A percentile compares a stretch with the other conserved stretches of the same genome.
Conservation (phyloP, 495 filamentous ascomycete species). For the Talaromyces stipitatus region DNA sequence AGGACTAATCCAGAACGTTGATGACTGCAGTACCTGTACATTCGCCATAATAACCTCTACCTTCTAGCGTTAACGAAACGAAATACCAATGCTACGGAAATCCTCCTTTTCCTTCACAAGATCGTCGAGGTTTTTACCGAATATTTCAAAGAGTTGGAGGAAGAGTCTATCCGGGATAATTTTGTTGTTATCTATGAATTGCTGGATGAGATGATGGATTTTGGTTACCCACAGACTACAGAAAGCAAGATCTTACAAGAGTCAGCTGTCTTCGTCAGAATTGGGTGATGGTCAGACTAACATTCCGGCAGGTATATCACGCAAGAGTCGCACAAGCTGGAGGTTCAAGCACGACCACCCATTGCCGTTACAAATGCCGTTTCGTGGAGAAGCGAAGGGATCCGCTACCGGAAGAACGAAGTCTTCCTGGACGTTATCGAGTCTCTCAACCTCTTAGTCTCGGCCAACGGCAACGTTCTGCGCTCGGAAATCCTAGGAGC, state of each 20-base stretch:
- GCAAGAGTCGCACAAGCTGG: constrained; percentile 97
- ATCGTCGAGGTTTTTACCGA: constrained; percentile 98
- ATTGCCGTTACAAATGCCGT: constrained; percentile 99
- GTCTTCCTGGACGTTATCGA: constrained; percentile 98
- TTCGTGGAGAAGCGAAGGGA: constrained; percentile 95
- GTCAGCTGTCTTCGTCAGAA: constrained; percentile 29
- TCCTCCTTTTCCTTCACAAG: constrained; percentile 95
- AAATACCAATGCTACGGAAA: constrained; percentile 98
- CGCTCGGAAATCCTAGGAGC: constrained; percentile 96
- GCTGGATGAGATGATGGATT: constrained; percentile 99
- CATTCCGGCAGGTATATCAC: constrained; percentile 73
- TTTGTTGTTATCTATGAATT: constrained; percentile 99
- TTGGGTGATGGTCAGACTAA: constrained; percentile 3
- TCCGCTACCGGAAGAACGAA: constrained; percentile 98
- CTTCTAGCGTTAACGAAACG: constrained; percentile 97
- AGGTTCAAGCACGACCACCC: constrained; percentile 96
- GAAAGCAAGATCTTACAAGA: constrained; percentile 99
- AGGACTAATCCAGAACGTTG: no score
- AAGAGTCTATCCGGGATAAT: constrained; percentile 98
- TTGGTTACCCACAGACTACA: constrained; percentile 98
- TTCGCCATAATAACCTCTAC: constrained; percentile 98
- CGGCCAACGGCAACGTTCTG: constrained; percentile 88
- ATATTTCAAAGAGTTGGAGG: constrained; percentile 99
- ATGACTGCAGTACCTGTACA: constrained; percentile 85
- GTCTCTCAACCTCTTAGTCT: constrained; percentile 92